These are phyloP conservation scores for Syzygium malaccense DNA, from an alignment of 441 rosid species.

Conservation along the genomic window DNA sequence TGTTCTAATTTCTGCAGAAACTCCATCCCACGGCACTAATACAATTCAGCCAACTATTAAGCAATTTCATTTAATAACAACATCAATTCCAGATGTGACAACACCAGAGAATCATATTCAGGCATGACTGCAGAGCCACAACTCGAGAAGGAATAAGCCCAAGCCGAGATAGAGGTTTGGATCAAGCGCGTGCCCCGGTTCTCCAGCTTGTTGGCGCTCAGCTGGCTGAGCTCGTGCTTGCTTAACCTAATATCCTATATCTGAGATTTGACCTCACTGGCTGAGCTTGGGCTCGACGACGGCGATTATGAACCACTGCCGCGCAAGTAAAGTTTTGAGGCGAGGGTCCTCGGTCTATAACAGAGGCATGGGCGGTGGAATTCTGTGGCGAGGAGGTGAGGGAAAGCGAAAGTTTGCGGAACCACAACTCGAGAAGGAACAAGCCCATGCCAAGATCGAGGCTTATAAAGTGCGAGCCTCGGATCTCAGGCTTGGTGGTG, in stretches of 20 bases:
- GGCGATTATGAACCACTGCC: no score
- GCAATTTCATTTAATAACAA: background rate
- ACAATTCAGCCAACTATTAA: background rate
- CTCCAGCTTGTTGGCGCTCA: no score
- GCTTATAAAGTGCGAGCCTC: background rate
- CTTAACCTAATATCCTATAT: background rate
- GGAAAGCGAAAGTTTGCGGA: background rate
- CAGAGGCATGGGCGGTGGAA: no score
- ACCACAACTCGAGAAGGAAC: background rate
- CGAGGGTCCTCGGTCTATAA: no score
- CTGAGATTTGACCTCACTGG: background rate
- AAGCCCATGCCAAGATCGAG: background rate
- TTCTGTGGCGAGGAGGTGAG: background rate
- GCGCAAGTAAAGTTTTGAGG: no score
- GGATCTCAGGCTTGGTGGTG: background rate
- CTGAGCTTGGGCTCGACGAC: no score
- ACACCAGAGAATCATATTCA: background rate
- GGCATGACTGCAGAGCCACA: background rate
- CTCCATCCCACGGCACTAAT: background rate
- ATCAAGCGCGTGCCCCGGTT: background rate
- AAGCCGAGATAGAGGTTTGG: background rate
- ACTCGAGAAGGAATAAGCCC: background rate
- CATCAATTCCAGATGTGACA: background rate
- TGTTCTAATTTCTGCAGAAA: background rate
- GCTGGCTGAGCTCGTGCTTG: no score